Conservation (phyloP, 495 filamentous ascomycete genomes). For the Evernia prunastri region DNA sequence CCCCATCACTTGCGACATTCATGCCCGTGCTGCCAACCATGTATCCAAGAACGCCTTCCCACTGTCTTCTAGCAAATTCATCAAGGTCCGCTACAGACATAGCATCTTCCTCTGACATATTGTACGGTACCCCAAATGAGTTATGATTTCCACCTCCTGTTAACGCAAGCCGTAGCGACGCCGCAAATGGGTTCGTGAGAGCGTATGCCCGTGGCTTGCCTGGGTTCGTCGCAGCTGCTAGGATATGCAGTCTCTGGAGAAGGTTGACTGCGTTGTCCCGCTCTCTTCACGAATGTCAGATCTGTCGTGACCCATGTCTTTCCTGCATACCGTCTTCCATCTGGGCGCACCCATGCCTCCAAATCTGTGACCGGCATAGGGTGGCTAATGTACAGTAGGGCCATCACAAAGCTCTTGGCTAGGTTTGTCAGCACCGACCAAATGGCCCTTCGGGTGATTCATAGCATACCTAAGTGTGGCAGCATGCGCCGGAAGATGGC, state of each 20-base stretch:
- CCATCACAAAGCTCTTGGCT: slow-evolving; percentile 96
- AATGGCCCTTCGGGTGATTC: slow-evolving; percentile 8
- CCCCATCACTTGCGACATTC: slow-evolving; percentile 42
- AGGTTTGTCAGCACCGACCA: slow-evolving; percentile 26
- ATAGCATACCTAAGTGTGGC: slow-evolving; percentile 68
- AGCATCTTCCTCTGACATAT: slow-evolving; percentile 46
- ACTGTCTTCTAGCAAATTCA: slow-evolving; percentile 76
- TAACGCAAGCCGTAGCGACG: slow-evolving; percentile 72
- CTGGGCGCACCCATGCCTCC: slow-evolving; percentile 73
- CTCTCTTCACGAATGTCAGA: slow-evolving; percentile 43
- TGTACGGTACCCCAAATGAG: slow-evolving; percentile 81
- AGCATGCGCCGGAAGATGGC: slow-evolving; percentile 97
- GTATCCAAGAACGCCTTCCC: slow-evolving; percentile 93
- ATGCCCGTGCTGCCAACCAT: slow-evolving; percentile 70
- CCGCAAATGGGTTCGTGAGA: slow-evolving; percentile 67
- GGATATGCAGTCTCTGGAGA: slow-evolving; percentile 75
- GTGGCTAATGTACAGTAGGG: slow-evolving; percentile 75
- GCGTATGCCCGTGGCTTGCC: slow-evolving; percentile 59
- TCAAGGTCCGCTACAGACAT: slow-evolving; percentile 71
- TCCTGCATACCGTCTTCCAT: slow-evolving; percentile 54
- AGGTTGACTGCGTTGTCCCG: slow-evolving; percentile 76
- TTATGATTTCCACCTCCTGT: slow-evolving; percentile 78
- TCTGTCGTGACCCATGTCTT: neutral
- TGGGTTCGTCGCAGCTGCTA: slow-evolving; percentile 50
- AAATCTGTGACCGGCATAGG: slow-evolving; percentile 70